These are phyloP conservation scores for Aspergillus ustus DNA, from an alignment of 2,329 filamentous ascomycete genomes.

Conservation along the genomic window DNA sequence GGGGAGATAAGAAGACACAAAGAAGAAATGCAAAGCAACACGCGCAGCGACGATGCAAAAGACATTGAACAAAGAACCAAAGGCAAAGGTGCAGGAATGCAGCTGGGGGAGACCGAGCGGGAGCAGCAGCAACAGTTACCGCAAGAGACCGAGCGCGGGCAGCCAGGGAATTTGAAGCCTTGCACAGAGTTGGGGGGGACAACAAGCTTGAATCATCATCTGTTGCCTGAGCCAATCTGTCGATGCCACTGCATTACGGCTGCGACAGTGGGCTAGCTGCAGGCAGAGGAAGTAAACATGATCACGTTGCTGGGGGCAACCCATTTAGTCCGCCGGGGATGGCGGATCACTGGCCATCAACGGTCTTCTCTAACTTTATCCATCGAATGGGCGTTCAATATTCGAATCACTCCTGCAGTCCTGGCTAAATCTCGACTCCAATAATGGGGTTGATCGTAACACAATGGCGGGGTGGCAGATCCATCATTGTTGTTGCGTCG, in stretches of 20 bases:
- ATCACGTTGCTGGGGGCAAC: conserved; percentile 42
- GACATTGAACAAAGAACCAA: conserved; percentile 21
- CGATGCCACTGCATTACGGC: conserved; percentile 24
- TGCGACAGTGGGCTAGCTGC: conserved; percentile 29
- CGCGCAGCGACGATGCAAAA: conserved; percentile 16
- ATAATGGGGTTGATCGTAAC: not conserved
- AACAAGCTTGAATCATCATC: conserved; percentile 31
- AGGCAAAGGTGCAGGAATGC: conserved; percentile 12
- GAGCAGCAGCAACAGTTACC: conserved; percentile 20
- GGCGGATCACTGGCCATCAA: conserved; percentile 18
- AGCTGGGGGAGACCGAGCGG: conserved; percentile 11
- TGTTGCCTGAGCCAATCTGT: conserved; percentile 24
- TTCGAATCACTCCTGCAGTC: not conserved
- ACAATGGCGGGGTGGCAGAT: conserved; percentile 6
- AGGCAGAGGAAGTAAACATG: conserved; percentile 38
- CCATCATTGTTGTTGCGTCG: conserved; percentile 1
- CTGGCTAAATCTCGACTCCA: not conserved
- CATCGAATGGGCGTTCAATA: conserved; percentile 13
- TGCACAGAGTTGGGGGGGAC: conserved; percentile 26
- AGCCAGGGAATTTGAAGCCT: conserved; percentile 36
- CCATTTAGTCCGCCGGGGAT: conserved; percentile 27
- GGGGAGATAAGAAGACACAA: not conserved
- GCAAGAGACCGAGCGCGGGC: conserved; percentile 24
- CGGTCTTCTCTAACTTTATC: not conserved
- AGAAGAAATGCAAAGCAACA: conserved; percentile 17